Base-by-base conservation (phyloP, 2,329 filamentous ascomycete species). In the Exserohilum rostratum region DNA sequence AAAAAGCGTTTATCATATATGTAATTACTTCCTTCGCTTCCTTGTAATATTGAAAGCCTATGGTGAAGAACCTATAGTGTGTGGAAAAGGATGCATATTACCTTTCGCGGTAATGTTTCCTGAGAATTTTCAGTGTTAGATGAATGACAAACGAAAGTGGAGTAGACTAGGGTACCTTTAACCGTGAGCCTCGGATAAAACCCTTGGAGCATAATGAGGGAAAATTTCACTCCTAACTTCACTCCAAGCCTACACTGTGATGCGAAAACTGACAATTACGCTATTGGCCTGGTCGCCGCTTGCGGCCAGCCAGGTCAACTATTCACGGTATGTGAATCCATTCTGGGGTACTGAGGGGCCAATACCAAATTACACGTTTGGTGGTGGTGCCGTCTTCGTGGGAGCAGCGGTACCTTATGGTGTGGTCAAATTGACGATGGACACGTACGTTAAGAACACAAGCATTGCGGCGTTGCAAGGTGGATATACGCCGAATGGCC, bases 341-440 rank as follows among this genome's bases (percentile, higher is more conserved):
- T 80, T 83, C 50, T 80, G 83, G 40, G 81, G 81, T 1, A 77
- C 79, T 11, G 77, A 80, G 58, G 80, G 80, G 0, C 76, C 78
- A 0, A 69, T 75, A 3, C 73, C 77, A 3, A 79, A 79, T 7
- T 73, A 75, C 11, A 76, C 78, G 0, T 80, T 76, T 51, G 76
- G 77, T 17, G 69, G 68, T 25, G 73, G 73, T 12, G 70, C 73
- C 18, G 65, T 71, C 29, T 74, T 74, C 39, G 65, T 70, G 34
- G 73, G 73, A 13, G 69, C 66, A 9, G 66, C 66, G 2, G 55
- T 68, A 1, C 73, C 73, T 12, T 74, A 69, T 53, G 70, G 67
- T 5, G 71, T 73, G 11, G 72, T 72, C 18, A 75, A 76, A 50
- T 35, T 70, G 6, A 71, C 71, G 1, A 74, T 75, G 34, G 73